Evolutionary conservation across 202 grass and related monocot species (phyloP).

Genomic region (Sporobolus alterniflorus): DNA sequence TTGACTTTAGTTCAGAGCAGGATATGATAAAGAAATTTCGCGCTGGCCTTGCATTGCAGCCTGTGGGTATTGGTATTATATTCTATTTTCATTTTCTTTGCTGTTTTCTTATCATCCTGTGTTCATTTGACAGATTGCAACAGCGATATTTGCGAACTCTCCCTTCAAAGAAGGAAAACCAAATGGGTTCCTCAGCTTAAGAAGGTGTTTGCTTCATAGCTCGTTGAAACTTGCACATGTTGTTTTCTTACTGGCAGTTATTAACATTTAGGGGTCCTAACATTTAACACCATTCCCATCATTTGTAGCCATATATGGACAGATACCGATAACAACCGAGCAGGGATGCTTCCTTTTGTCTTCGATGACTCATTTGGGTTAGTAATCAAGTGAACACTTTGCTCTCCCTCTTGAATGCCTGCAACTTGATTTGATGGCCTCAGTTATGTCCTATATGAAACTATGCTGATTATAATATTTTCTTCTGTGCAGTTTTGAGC

Average conservation of each 20-base stretch:
- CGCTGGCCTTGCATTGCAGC: slow-evolving; percentile 76
- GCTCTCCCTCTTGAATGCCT: not conserved
- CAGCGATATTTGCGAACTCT: slow-evolving; percentile 97
- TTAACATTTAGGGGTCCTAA: too few relatives aligned
- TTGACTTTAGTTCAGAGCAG: slow-evolving; percentile 94
- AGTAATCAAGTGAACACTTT: not conserved
- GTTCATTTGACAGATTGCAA: slow-evolving; percentile 81
- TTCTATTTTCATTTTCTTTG: slow-evolving; percentile 27
- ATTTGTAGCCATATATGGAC: slow-evolving; percentile 87
- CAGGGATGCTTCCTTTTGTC: slow-evolving; percentile 98
- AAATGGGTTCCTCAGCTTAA: slow-evolving; percentile 90
- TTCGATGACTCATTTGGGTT: slow-evolving; percentile 89
- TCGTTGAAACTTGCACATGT: not conserved
- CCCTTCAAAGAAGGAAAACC: slow-evolving; percentile 98
- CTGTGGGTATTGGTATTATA: slow-evolving; percentile 67
- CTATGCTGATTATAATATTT: not conserved
- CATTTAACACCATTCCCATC: too few relatives aligned
- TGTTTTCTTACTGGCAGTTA: not conserved
- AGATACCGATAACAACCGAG: slow-evolving; percentile 90
- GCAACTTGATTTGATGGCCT: slow-evolving; percentile 7
- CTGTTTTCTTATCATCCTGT: not conserved
- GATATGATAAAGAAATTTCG: slow-evolving; percentile 98
- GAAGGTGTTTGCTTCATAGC: slow-evolving; percentile 61
- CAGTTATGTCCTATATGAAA: not conserved
- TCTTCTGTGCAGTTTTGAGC: slow-evolving; percentile 72